Base-by-base conservation (phyloP, 169 alveolate species). In the Eimeria falciformis region DNA sequence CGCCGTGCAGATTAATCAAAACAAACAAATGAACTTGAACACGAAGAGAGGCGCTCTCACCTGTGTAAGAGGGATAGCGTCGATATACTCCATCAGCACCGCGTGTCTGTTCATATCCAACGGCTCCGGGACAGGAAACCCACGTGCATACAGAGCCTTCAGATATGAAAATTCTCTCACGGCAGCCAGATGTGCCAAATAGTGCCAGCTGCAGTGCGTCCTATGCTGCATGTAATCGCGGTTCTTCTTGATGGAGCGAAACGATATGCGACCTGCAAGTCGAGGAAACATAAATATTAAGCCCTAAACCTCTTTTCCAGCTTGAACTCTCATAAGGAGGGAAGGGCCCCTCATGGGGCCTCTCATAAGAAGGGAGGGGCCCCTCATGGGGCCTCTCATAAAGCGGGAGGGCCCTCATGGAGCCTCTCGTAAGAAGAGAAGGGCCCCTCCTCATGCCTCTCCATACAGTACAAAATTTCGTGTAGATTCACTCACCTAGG, bases 171-270 rank as follows among this genome's bases (percentile, higher is more conserved):
- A 99, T 95, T 99, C 99, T 95, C 98, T 98, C 77, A 98, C 96
- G 18, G 99, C 99, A n/a, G 99, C 99, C 46, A 99, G 96, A 94
- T 99, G 98, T 55, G 99, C 97, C 46, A 99, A 93, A 96, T 99
- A 99, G 95, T 99, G 95, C 99, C 99, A 99, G 93, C 98, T 97
- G 69, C 99, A 98, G 91, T 98, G 97, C 27, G 97, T 97, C 79
- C 99, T 98, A 65, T 97, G 96, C 94, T 99, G 98, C 92, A 98
- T 95, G 95, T 99, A 99, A 94, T 99, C 99, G 73, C 99, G 96
- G 84, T 98, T 99, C 93, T 97, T 96, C 96, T 99, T 99, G 55
- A 99, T 98, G 14, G 99, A 97, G 68, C 99, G 96, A 96, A 99
- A 99, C 40, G 99, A 98, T 5, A 98, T 96, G 58, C 99, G 95